phyloP scores from a whole-genome alignment of 2,329 filamentous ascomycete species.

The Fusarium siculi region DNA sequence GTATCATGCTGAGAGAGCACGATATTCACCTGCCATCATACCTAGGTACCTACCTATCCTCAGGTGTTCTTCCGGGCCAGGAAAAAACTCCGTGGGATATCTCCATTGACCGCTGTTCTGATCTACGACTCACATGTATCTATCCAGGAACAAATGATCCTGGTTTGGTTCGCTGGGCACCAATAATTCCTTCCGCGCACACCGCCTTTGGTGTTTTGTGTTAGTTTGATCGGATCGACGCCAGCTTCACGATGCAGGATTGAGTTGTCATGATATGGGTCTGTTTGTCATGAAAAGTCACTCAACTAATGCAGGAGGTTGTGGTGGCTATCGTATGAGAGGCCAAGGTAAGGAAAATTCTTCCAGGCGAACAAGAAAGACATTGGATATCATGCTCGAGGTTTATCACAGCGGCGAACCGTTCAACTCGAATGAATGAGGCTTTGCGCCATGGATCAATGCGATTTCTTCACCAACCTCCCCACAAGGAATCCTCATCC shows the following conservation, averaged over 20 bases:
- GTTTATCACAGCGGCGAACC: background rate
- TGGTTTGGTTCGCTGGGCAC: conserved; percentile 18
- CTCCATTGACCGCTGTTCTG: conserved; percentile 31
- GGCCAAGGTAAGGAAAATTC: background rate
- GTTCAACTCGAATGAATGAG: background rate
- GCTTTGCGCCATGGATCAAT: background rate
- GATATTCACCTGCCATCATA: background rate
- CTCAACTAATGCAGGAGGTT: conserved; percentile 1
- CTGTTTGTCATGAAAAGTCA: conserved; percentile 11
- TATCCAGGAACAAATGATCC: conserved; percentile 24
- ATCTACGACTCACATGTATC: conserved; percentile 6
- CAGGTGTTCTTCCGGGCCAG: background rate
- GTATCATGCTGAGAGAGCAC: background rate
- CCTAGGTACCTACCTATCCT: background rate
- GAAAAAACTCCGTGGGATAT: background rate
- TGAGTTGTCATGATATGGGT: conserved; percentile 29
- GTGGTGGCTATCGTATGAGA: conserved; percentile 18
- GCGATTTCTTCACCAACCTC: conserved; percentile 14
- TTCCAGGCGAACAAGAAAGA: background rate
- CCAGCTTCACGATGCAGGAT: conserved; percentile 20
- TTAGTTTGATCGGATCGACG: conserved; percentile 18
- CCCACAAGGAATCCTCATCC: background rate
- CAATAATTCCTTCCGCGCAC: conserved; percentile 17
- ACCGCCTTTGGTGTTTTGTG: conserved; percentile 24
- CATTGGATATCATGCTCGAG: background rate